Base-by-base conservation (phyloP, 2,329 filamentous ascomycete species). In the Uncinocarpus reesii region DNA sequence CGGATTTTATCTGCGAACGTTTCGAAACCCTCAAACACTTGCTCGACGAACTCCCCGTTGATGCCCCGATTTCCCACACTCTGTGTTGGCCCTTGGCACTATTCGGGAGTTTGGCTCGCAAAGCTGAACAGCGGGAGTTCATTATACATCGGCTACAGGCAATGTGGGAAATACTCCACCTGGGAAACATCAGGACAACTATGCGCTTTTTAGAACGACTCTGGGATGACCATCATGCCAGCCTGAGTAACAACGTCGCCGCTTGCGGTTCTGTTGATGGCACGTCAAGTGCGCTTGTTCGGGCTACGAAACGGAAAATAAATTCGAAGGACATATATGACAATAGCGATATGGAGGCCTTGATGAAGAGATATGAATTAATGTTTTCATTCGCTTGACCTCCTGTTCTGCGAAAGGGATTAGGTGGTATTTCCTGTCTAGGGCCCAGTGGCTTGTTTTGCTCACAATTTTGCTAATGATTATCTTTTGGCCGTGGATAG, bases 21-120 rank as follows among this genome's bases (percentile, higher is more conserved):
- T 47, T 50, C 23, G 41, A 46, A 4, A 26, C 7, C 13, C 36
- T 50, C n/a, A 26, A 32, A 24, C 13, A 16, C 28, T 21, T 50
- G 11, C 42, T 50, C 21, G 42, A 18, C 7, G 26, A 41, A 10
- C 48, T 50, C 6, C 48, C 48, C 16, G 10, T 41, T 7, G 48
- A 50, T 28, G 48, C 48, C 7, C 48, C 48, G n/a, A 50, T 50
- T 26, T 50, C 48, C n/a, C 42, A 45, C 24, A 50, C 48, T 3
- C 35, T 50, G 21, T 50, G 48, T 26, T 50, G 48, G 48, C 48
- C 48, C 13, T 32, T 50, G 18, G 48, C 42, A 4, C 18, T 50
- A 15, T 50, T 50, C 20, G 48, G 48, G 8, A 50, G 48, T 18
- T 16, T 50, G 31, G 42, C 48, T 16, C 48, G 48, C 21, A 11